phyloP scores from a whole-genome alignment of 768 basidiomycete species.

The Suillus paluster region DNA sequence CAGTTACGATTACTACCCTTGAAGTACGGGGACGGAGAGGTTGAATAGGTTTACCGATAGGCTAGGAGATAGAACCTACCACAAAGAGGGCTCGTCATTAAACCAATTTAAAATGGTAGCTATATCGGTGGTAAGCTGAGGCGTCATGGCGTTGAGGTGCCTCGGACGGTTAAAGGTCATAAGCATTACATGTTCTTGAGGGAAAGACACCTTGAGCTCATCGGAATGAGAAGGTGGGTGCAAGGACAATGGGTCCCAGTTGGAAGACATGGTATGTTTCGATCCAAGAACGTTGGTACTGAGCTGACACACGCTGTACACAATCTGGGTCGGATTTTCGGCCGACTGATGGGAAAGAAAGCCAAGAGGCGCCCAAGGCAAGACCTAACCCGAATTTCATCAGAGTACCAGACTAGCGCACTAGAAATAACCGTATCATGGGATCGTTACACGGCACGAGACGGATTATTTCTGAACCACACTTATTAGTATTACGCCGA shows the following conservation, averaged over 20 bases:
- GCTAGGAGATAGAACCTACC: conserved; percentile 48
- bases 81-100: conserved; percentile 69
- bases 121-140: conserved; percentile 58
- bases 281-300: neutral
- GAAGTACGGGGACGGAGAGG: neutral
- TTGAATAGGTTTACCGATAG: neutral
- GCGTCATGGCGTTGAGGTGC: conserved; percentile 75
- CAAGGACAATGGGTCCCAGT: conserved; percentile 1
- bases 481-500: neutral
- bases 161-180: conserved; percentile 71
- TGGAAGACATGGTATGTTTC: conserved; percentile 6
- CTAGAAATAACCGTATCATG: neutral
- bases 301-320: neutral
- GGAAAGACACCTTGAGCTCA: conserved; percentile 45
- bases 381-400: neutral
- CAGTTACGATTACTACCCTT: conserved; percentile 80
- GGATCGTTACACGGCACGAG: conserved; percentile 6
- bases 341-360: conserved; percentile 1
- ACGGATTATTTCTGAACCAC: conserved; percentile 6
- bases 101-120: conserved; percentile 68
- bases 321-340: neutral
- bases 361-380: neutral
- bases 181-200: conserved; percentile 54
- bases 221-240: conserved; percentile 36
- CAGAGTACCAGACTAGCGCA: neutral